Base-by-base conservation (phyloP, 495 filamentous ascomycete species). In the Podospora australis region DNA sequence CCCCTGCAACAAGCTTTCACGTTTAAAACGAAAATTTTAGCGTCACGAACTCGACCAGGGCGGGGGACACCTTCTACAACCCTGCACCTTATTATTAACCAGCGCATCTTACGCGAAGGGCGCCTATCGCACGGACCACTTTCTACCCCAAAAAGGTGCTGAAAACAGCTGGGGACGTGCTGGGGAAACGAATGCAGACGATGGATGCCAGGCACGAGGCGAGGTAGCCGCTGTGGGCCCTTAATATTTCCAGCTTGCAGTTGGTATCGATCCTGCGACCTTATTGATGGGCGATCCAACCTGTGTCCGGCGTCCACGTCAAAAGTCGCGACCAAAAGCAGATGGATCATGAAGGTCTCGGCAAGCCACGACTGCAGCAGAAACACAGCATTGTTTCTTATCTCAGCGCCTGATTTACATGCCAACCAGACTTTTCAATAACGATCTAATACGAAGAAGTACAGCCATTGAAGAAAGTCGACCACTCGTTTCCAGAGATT, bases 51-150 rank as follows among this genome's bases (percentile, higher is more conserved):
- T n/a, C n/a, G n/a, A 26, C 23, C 40, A 43, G 40, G n/a, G 6
- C 16, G 11, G 40, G 40, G 14, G n/a, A 5, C 34, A 36, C 34
- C 20, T 23, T 16, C 20, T 23, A 23, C 11, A 43, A 9, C 40
- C 40, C 40, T 43, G 40, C 40, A 43, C 14, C 40, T 23, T 23
- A n/a, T n/a, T n/a, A n/a, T n/a, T n/a, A n/a, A n/a, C n/a, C n/a
- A n/a, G n/a, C n/a, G n/a, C n/a, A n/a, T n/a, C n/a, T n/a, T n/a
- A n/a, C n/a, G n/a, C n/a, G n/a, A n/a, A n/a, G n/a, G n/a, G 34
- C 34, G 7, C 34, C 22, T 26, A 23, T 13, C 10, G 40, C 40
- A 43, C 40, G 23, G 23, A 10, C 40, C 40, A 43, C 13, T 10
- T 28, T 28, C 11, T 4, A 17, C 22, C 23, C 40, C 40, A 13